Conservation (phyloP, 768 basidiomycete genomes). For the Tylopilus rubrobrunneus region DNA sequence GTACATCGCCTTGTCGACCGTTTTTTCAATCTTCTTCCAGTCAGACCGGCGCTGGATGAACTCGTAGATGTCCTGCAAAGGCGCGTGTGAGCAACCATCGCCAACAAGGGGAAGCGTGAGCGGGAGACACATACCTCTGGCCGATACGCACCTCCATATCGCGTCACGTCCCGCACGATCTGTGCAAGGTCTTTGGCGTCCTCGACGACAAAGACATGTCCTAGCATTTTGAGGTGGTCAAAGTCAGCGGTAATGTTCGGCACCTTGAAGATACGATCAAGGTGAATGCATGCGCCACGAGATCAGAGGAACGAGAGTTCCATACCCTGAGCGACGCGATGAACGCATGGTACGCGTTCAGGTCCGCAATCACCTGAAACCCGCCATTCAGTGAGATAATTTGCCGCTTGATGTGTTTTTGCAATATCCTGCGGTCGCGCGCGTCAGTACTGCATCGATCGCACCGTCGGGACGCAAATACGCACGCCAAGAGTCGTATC, state of each 20-base stretch:
- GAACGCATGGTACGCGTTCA: constrained; percentile 92
- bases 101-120: not conserved
- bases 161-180: constrained; percentile 91
- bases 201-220: constrained; percentile 92
- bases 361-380: constrained; percentile 92
- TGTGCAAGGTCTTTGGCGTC: constrained; percentile 96
- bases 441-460: not conserved
- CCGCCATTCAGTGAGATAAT: constrained; percentile 94
- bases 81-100: no score
- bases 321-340: constrained; percentile 78
- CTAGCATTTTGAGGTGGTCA: constrained; percentile 93
- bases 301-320: no score
- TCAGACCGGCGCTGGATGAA: constrained; percentile 93
- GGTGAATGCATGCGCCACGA: no score
- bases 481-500: constrained; percentile 78
- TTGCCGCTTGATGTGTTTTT: constrained; percentile 95
- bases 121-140: constrained; percentile 66
- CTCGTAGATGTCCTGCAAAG: constrained; percentile 80
- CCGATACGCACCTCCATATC: constrained; percentile 92
- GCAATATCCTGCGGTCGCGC: constrained; percentile 58
- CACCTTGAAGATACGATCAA: constrained; percentile 38
- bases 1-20: constrained; percentile 94
- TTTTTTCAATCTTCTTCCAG: constrained; percentile 98
- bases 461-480: constrained; percentile 3
- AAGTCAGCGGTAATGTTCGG: constrained; percentile 86